Percentiles rank a stretch among this genome's conserved stretches.
Evolutionary conservation across 805 yeast species (phyloP).

Genomic region (Sugiyamaella lignohabitans): DNA sequence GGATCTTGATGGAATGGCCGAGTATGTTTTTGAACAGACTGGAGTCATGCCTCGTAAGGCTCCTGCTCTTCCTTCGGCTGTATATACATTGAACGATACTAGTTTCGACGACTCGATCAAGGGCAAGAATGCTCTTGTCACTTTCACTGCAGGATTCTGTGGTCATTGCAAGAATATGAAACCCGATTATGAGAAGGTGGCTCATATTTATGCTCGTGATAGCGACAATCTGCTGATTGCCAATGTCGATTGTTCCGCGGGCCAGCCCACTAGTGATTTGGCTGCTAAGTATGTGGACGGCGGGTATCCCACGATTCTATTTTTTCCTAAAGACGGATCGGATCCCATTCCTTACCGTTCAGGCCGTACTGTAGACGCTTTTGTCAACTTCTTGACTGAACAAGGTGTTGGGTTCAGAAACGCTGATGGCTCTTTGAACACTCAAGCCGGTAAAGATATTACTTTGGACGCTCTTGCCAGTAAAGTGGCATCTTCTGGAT

Average conservation of each 20-base stretch:
- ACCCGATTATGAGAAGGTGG: conserved; percentile 46
- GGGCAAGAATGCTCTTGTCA: conserved; percentile 30
- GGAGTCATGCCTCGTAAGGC: conserved; percentile 27
- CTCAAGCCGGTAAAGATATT: conserved; percentile 38
- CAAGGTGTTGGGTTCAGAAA: conserved; percentile 38
- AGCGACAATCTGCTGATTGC: conserved; percentile 38
- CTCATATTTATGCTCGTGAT: conserved; percentile 39
- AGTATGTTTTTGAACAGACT: conserved; percentile 39
- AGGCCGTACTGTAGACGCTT: conserved; percentile 42
- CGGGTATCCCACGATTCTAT: conserved; percentile 51
- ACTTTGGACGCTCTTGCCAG: conserved; percentile 31
- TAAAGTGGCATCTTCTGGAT: conserved; percentile 29
- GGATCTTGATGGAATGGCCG: conserved; percentile 43
- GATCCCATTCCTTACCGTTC: conserved; percentile 48
- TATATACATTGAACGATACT: conserved; percentile 31
- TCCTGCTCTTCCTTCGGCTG: conserved; percentile 6
- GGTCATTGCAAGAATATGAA: conserved; percentile 48
- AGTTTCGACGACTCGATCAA: conserved; percentile 39
- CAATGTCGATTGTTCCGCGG: conserved; percentile 44
- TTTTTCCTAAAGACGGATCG: conserved; percentile 43
- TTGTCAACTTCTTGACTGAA: conserved; percentile 44
- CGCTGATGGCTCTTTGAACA: too few species aligned
- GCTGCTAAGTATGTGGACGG: conserved; percentile 38
- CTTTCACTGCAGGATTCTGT: conserved; percentile 58
- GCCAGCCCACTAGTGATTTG: conserved; percentile 38